Base-by-base conservation (phyloP, 2,329 filamentous ascomycete species). In the Pseudocercospora crystallina region DNA sequence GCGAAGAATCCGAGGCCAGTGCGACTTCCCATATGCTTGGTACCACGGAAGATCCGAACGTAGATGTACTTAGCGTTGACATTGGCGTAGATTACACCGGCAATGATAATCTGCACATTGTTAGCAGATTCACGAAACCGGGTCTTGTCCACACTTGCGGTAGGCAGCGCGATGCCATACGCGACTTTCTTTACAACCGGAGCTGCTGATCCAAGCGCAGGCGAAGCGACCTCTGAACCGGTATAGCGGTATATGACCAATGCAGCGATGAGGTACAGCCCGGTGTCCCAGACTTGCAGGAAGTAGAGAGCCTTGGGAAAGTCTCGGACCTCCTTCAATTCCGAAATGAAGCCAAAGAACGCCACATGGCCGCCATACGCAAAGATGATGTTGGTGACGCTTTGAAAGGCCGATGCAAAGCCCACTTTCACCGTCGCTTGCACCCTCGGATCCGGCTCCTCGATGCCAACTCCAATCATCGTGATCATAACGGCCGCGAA, bases 311-410 rank as follows among this genome's bases (percentile, higher is more conserved):
- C 80, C 66, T 84, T 84, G 32, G 78, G 75, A 66, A 80, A 85
- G 54, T 83, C 79, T 47, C 73, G 70, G 0, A 84, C 83, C 47
- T 83, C 72, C 61, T 80, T 79, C 62, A 88, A 73, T 65, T 88
- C 85, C 32, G 79, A 77, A 60, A 85, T 82, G 65, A 88, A 80
- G 47, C 75, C 76, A 69, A 87, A 85, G 72, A 85, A 87, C 45
- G 80, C 81, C 13, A 83, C 80, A 63, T 87, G 84, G 29, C 83
- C 83, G 47, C 71, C 73, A 17, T 49, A 57, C 13, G 54, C 59
- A 55, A 90, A 85, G 51, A 87, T 77, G 44, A 89, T 89, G 70
- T 89, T 88, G 63, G 76, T 78, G 34, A 86, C 77, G 20, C 80
- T 78, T 11, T 82, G 75, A 63, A 86, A 85, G 14, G 74, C 82